These are phyloP conservation scores for Suillus alpinus DNA, from an alignment of 768 basidiomycete genomes.

Conservation along the genomic window DNA sequence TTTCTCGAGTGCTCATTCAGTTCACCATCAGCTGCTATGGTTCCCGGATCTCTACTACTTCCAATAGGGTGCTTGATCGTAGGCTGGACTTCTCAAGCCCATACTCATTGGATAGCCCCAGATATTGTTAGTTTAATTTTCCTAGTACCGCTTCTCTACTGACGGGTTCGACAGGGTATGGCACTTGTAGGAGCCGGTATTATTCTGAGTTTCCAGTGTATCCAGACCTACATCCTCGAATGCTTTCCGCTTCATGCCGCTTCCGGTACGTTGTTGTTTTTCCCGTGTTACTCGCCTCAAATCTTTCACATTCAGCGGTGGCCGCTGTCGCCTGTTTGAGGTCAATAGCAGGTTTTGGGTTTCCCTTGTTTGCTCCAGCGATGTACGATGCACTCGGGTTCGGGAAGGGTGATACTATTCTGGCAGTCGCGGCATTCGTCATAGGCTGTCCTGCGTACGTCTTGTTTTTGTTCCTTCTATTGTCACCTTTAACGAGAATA, in stretches of 20 bases:
- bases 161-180: slow-evolving; percentile 43
- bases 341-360: slow-evolving; percentile 67
- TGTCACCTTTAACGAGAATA: not conserved
- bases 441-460: slow-evolving; percentile 55
- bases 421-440: slow-evolving; percentile 54
- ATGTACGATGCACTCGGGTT: slow-evolving; percentile 68
- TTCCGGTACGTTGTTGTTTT: slow-evolving; percentile 45
- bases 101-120: slow-evolving; percentile 66
- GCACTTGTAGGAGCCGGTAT: slow-evolving; percentile 54
- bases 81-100: slow-evolving; percentile 64
- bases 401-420: slow-evolving; percentile 65
- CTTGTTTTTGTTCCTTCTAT: not conserved
- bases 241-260: slow-evolving; percentile 66
- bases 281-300: not conserved
- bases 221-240: slow-evolving; percentile 70
- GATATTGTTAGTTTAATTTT: slow-evolving; percentile 49
- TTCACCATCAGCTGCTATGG: slow-evolving; percentile 46
- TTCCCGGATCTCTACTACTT: slow-evolving; percentile 56
- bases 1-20: slow-evolving; percentile 2
- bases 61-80: slow-evolving; percentile 67
- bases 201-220: slow-evolving; percentile 58
- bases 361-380: slow-evolving; percentile 74
- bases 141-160: not conserved
- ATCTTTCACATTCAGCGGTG: slow-evolving; percentile 41
- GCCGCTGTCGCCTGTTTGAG: slow-evolving; percentile 65